These are phyloP conservation scores for Sesbania bispinosa DNA, from an alignment of 306 rosid species.

Conservation along the genomic window DNA sequence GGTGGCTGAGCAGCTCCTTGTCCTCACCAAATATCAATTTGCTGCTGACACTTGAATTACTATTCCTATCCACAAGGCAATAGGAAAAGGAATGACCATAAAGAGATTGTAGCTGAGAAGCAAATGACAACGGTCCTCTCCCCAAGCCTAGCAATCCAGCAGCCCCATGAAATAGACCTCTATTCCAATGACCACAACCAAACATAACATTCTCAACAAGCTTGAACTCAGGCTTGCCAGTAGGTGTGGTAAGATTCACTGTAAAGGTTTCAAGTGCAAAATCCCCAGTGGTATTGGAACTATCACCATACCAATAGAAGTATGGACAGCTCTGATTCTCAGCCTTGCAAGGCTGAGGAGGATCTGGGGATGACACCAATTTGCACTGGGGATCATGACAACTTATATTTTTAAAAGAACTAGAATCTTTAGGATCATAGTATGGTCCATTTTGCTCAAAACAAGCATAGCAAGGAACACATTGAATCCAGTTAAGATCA, in stretches of 20 bases:
- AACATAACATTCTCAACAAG: conserved; percentile 74
- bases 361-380: conserved; percentile 71
- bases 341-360: conserved; percentile 54
- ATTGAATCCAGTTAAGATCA: conserved; percentile 91
- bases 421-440: conserved; percentile 62
- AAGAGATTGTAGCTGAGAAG: conserved; percentile 76
- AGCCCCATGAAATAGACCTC: conserved; percentile 89
- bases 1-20: conserved; percentile 47
- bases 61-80: conserved; percentile 78
- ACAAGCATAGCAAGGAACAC: conserved; percentile 78
- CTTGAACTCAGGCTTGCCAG: conserved; percentile 41
- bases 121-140: conserved; percentile 78
- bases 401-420: conserved; percentile 54
- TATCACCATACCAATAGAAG: conserved; percentile 85
- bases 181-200: conserved; percentile 94
- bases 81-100: conserved; percentile 88
- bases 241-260: conserved; percentile 53
- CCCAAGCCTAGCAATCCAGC: conserved; percentile 82
- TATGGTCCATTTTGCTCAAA: conserved; percentile 76
- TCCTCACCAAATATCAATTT: conserved; percentile 83
- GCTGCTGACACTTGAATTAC: conserved; percentile 67
- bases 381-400: conserved; percentile 60
- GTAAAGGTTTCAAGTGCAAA: conserved; percentile 70
- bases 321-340: conserved; percentile 72
- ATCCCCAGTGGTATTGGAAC: conserved; percentile 91